phyloP scores from a whole-genome alignment of 768 basidiomycete species.

The Rhodosporidiobolus odoratus region DNA sequence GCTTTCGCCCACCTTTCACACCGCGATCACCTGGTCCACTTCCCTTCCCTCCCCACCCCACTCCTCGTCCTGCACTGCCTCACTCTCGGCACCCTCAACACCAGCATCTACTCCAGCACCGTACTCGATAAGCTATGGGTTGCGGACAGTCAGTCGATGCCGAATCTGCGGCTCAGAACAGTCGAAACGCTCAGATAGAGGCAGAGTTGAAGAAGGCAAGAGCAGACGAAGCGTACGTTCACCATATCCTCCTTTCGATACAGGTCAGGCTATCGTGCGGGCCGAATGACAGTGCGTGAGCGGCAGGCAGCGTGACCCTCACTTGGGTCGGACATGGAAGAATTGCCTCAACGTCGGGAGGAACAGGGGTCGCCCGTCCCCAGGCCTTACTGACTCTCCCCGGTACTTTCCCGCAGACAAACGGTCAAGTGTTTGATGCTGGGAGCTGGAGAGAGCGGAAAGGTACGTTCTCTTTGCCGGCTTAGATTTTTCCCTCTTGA shows the following conservation, averaged over 20 bases:
- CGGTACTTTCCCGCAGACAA: too few relatives aligned
- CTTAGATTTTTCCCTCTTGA: constrained; percentile 52
- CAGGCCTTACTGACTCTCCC: too few relatives aligned
- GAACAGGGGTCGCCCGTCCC: too few relatives aligned
- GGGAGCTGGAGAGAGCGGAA: constrained; percentile 93
- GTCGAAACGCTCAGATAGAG: constrained; percentile 9
- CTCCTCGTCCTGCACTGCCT: constrained; percentile 78
- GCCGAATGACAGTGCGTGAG: too few relatives aligned
- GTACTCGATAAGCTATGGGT: constrained; percentile 11
- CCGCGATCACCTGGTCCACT: constrained; percentile 60
- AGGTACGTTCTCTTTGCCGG: constrained; percentile 47
- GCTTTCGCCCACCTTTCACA: not conserved
- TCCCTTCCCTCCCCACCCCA: constrained; percentile 58
- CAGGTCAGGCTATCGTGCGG: too few relatives aligned
- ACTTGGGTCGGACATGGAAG: too few relatives aligned
- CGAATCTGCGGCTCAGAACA: not conserved
- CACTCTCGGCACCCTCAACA: not conserved
- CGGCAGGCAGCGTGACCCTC: too few relatives aligned
- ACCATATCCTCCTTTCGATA: not conserved
- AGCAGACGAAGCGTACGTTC: constrained; percentile 13
- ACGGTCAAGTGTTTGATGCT: constrained; percentile 70
- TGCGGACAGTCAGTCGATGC: constrained; percentile 13
- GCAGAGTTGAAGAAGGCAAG: constrained; percentile 1
- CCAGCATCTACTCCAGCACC: too few relatives aligned
- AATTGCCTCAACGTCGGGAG: too few relatives aligned